phyloP scores from a whole-genome alignment of 192 early-diverging fungal species.

The Coemansia sp. region DNA sequence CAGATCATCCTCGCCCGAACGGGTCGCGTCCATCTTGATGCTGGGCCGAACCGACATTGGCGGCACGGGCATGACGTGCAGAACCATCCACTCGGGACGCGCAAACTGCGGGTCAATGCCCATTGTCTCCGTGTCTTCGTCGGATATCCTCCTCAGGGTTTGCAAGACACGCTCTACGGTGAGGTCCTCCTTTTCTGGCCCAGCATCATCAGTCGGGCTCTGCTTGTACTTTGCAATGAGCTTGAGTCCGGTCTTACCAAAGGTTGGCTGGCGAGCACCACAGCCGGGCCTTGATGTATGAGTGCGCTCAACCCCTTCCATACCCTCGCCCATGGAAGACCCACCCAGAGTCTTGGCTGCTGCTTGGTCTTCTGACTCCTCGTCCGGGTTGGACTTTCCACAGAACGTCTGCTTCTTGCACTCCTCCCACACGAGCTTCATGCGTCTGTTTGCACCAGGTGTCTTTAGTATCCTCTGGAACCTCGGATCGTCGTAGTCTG shows the following conservation, averaged over 20 bases:
- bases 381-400: conserved; percentile 68
- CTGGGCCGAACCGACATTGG: conserved; percentile 96
- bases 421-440: conserved; percentile 85
- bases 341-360: conserved; percentile 5
- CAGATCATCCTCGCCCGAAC: conserved; percentile 92
- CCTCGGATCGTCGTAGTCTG: conserved; percentile 69
- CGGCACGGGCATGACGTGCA: conserved; percentile 91
- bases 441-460: conserved; percentile 68
- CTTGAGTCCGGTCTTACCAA: conserved; percentile 78
- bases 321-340: not conserved
- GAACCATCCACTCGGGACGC: conserved; percentile 98
- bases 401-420: conserved; percentile 83
- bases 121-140: conserved; percentile 82
- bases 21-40: conserved; percentile 88
- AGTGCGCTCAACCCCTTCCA: conserved; percentile 37
- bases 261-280: conserved; percentile 77
- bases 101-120: conserved; percentile 89
- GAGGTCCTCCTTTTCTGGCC: conserved; percentile 62
- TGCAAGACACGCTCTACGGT: conserved; percentile 75
- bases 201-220: conserved; percentile 27
- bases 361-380: conserved; percentile 16
- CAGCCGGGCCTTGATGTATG: conserved; percentile 76
- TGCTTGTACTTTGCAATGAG: conserved; percentile 51
- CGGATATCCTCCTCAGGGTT: conserved; percentile 83
- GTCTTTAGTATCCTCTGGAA: conserved; percentile 66